Base-by-base conservation (phyloP, 768 basidiomycete species). In the Pholiota microspora region DNA sequence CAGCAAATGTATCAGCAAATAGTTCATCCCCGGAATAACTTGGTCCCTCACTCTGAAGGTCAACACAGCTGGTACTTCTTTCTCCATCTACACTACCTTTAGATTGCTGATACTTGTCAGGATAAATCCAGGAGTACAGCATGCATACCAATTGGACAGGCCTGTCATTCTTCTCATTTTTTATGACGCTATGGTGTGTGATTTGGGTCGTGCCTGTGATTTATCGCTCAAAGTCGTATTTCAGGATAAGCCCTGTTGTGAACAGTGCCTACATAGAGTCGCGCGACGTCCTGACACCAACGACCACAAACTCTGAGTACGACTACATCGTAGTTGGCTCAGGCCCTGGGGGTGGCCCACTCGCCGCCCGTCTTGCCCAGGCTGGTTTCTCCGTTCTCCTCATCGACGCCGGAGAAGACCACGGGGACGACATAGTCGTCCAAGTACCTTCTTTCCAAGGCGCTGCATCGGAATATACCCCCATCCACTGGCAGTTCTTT, bases 331-430 rank as follows among this genome's bases (percentile, higher is more conserved):
- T 55, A 8, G 48, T 55, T 8, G 54, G 54, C 3, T 55, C 54
- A 2, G 54, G 54, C 16, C 54, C 54, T 15, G 54, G 54, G 6
- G 54, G 54, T 5, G 54, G 54, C 1, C 47, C 54, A 21, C 36
- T 55, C 23, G 54, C 54, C 4, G 38, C 54, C 12, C 54, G 54
- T 12, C 54, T 55, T 13, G 54, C 54, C 13, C 46, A 49, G n/a
- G 54, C 54, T 21, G 54, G 54, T 3, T 55, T 50, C 21, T 55
- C 54, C 34, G 54, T 55, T 42, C 54, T 55, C 13, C 40, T 55
- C 25, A 15, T 55, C 4, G 54, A 55, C 7, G 54, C 54, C 12
- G 54, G 54, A 8, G 54, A 49, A 8, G 54, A 55, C 31, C 47
- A 55, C 15, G 54, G 54, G 7, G 54, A 55, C 2, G 48, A 49